A percentile compares a stretch with the other conserved stretches of the same genome.
Evolutionary conservation across 192 early-diverging fungal genomes (phyloP).

Genomic region (Mortierella hygrophila): DNA sequence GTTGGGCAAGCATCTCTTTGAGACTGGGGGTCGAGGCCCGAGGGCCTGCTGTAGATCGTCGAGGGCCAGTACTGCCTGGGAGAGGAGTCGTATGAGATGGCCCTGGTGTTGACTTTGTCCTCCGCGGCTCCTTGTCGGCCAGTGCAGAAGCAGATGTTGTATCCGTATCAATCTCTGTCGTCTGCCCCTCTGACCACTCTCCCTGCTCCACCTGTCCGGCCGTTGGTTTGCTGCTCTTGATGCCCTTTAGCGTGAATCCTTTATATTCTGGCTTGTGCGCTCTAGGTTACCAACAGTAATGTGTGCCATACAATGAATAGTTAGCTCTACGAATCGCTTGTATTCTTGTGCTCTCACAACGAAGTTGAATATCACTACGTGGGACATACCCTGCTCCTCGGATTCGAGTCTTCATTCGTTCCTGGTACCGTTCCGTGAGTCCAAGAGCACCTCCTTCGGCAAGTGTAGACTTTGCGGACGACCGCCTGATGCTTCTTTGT

Average conservation of each 20-base stretch:
- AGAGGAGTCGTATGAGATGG: neutral
- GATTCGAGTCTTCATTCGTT: conserved; percentile 26
- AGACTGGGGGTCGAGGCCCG: neutral
- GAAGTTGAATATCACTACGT: neutral
- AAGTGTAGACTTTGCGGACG: neutral
- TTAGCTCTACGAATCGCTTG: neutral
- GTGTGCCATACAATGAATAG: neutral
- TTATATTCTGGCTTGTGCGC: conserved; percentile 30
- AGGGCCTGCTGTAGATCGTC: neutral
- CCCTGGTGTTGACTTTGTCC: too few species aligned
- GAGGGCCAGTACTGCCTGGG: neutral
- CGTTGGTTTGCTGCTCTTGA: neutral
- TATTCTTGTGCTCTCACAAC: neutral
- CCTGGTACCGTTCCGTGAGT: conserved; percentile 37
- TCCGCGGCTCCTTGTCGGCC: too few species aligned
- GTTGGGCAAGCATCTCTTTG: neutral
- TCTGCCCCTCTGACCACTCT: neutral
- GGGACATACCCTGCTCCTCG: conserved; percentile 39
- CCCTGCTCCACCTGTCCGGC: neutral
- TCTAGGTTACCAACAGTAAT: conserved; percentile 3
- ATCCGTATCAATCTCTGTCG: neutral
- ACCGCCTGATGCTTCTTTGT: neutral
- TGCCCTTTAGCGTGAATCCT: conserved; percentile 28
- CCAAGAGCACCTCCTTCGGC: conserved; percentile 1
- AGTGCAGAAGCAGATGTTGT: neutral